A percentile compares a stretch with the other conserved stretches of the same genome.
phyloP scores from a whole-genome alignment of 1,284 basidiomycete genomes.

The Fistulina hepatica region DNA sequence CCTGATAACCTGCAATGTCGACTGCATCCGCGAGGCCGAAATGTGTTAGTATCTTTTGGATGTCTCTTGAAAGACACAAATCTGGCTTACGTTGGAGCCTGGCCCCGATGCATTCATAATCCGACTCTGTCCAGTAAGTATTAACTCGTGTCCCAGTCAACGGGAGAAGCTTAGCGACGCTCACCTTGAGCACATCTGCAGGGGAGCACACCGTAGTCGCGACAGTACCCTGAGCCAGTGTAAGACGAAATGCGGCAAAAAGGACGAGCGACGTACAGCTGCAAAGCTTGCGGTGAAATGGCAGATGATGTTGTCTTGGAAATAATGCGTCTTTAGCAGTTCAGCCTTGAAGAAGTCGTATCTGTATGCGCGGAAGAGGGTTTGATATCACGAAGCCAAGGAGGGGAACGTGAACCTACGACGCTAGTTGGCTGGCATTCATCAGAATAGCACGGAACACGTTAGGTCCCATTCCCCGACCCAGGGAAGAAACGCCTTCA shows the following conservation, averaged over 20 bases:
- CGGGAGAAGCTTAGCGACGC: conserved; percentile 19
- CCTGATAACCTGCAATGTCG: conserved; percentile 62
- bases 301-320: conserved; percentile 69
- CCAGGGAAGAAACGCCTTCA: conserved; percentile 68
- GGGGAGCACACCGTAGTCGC: conserved; percentile 92
- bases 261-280: conserved; percentile 41
- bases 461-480: conserved; percentile 77
- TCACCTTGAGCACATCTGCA: conserved; percentile 79
- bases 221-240: conserved; percentile 59
- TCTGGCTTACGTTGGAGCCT: conserved; percentile 59
- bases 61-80: too few relatives aligned
- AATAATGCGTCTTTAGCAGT: conserved; percentile 57
- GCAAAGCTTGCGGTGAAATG: conserved; percentile 83
- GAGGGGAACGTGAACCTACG: conserved; percentile 35
- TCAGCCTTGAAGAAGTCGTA: conserved; percentile 87
- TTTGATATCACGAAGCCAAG: too few relatives aligned
- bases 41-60: conserved; percentile 11
- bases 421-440: conserved; percentile 87
- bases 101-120: conserved; percentile 87
- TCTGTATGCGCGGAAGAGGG: conserved; percentile 28
- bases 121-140: conserved; percentile 37
- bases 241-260: neutral
- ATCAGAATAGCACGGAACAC: conserved; percentile 79
- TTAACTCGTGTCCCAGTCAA: neutral
- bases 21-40: conserved; percentile 26